A percentile compares a stretch with the other conserved stretches of the same genome.
phyloP scores from a whole-genome alignment of 192 early-diverging fungal genomes.

The Linnemannia elongata region DNA sequence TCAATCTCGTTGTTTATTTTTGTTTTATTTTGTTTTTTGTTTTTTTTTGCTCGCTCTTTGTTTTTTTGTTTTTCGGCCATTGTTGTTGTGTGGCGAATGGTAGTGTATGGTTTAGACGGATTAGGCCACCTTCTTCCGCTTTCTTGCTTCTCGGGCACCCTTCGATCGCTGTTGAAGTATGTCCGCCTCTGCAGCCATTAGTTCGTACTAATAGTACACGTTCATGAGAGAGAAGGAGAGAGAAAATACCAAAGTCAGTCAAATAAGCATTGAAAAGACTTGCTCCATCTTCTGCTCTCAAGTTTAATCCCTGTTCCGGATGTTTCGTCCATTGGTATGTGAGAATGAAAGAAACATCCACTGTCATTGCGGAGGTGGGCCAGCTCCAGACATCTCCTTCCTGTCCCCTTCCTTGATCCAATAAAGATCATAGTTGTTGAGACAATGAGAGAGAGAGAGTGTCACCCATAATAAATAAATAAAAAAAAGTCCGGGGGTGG shows the following conservation, averaged over 20 bases:
- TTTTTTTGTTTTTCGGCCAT: too few species aligned
- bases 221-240: neutral
- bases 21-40: too few species aligned
- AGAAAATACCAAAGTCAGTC: neutral
- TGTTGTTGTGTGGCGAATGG: neutral
- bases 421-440: neutral
- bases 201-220: conserved; percentile 16
- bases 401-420: neutral
- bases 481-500: conserved; percentile 4
- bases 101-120: neutral
- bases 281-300: neutral
- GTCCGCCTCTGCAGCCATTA: conserved; percentile 34
- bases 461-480: neutral
- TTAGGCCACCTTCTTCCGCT: conserved; percentile 24
- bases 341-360: too few species aligned
- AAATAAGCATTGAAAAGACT: neutral
- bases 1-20: neutral
- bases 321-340: neutral
- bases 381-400: neutral
- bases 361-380: too few species aligned
- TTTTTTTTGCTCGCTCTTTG: neutral
- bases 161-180: conserved; percentile 18
- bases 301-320: neutral
- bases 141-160: conserved; percentile 36
- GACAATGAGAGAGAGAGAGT: neutral